Evolutionary conservation across 2,329 filamentous ascomycete species (phyloP).

Genomic region (Beauveria asiatica): DNA sequence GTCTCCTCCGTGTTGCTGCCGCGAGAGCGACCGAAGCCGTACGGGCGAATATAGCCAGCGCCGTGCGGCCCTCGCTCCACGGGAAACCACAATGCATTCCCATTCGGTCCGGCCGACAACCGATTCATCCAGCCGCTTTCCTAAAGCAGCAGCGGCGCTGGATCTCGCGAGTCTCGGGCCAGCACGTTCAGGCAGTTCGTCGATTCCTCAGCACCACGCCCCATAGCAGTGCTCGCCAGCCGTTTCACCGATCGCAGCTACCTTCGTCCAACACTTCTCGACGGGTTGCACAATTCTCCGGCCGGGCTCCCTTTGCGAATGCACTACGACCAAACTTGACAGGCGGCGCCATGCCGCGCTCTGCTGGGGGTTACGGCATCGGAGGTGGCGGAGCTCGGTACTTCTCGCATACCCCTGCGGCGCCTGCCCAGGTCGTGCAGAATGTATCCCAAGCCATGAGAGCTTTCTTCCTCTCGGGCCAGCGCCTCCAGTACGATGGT

Average conservation of each 20-base stretch:
- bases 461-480: constrained; percentile 84
- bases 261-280: constrained; percentile 41
- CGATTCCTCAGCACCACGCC: constrained; percentile 41
- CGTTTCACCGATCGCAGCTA: constrained; percentile 40
- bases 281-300: constrained; percentile 53
- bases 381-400: constrained; percentile 70
- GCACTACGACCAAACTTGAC: constrained; percentile 88
- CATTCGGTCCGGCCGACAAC: constrained; percentile 37
- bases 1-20: constrained; percentile 44
- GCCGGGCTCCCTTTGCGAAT: constrained; percentile 76
- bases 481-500: constrained; percentile 82
- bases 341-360: constrained; percentile 73
- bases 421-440: constrained; percentile 82
- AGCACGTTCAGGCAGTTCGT: constrained; percentile 37
- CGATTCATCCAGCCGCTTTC: constrained; percentile 44
- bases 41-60: constrained; percentile 39
- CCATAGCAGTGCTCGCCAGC: constrained; percentile 13
- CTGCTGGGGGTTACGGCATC: constrained; percentile 79
- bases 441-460: constrained; percentile 92
- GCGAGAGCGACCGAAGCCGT: constrained; percentile 42
- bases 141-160: constrained; percentile 44
- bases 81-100: constrained; percentile 38
- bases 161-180: constrained; percentile 36
- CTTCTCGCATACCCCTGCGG: constrained; percentile 81
- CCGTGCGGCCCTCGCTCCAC: constrained; percentile 36